Evolutionary conservation across 2,329 filamentous ascomycete species (phyloP).

Genomic region (Monosporascus sp.): DNA sequence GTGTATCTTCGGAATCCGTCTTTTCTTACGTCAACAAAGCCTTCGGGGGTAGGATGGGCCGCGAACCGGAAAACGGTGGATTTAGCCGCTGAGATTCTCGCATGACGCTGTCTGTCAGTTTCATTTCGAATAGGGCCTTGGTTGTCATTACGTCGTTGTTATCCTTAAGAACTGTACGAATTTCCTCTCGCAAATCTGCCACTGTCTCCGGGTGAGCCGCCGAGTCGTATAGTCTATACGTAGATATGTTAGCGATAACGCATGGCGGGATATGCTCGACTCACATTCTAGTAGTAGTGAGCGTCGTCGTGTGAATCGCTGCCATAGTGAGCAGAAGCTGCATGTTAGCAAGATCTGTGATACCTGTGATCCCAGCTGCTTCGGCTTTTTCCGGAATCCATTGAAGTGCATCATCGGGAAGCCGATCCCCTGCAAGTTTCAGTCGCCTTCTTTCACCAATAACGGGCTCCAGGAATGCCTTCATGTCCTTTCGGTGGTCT

Average conservation of each 20-base stretch:
- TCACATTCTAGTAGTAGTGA: not conserved
- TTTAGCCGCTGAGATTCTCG: not conserved
- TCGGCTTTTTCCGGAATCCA: not conserved
- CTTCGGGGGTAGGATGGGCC: not conserved
- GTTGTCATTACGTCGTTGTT: not conserved
- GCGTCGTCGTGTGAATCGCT: not conserved
- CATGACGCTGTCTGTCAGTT: not conserved
- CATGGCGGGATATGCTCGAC: not conserved
- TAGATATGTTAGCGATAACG: not conserved
- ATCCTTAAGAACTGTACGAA: not conserved
- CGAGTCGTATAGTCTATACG: not conserved
- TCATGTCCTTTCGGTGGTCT: not conserved
- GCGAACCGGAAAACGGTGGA: not conserved
- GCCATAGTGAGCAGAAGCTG: not conserved
- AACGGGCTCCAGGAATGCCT: not conserved
- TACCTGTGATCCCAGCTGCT: not conserved
- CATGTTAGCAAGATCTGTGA: not conserved
- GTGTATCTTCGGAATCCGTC: not conserved
- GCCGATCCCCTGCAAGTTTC: not conserved
- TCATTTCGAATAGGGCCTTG: not conserved
- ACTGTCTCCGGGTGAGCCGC: not conserved
- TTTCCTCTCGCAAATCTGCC: not conserved
- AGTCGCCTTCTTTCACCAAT: not conserved
- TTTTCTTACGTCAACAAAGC: not conserved
- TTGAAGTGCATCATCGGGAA: not conserved